Evolutionary conservation across 345 rosid genomes (phyloP), one percentile per base, ranked within the genome.

Genomic region (Populus ilicifolia): DNA sequence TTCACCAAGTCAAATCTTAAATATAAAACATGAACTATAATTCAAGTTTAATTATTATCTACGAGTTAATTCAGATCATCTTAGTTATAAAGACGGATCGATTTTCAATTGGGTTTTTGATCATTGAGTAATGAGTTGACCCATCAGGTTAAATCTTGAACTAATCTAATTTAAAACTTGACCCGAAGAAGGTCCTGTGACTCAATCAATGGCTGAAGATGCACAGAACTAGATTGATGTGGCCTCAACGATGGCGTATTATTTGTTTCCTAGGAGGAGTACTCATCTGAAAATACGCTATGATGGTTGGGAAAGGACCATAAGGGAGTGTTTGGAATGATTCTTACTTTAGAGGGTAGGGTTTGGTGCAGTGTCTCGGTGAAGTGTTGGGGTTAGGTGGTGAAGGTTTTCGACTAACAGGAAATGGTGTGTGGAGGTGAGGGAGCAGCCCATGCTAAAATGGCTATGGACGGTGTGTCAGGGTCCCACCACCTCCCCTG

Each of bases 191-290:
- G 29, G 29, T 27, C 29, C 29, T 27, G 29, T 27, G 29, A 27
- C 29, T 27, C 29, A 27, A 27, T 27, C 29, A 27, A 27, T 27
- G 29, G 29, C 29, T 27, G 29, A 27, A 27, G 29, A 27, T 27
- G 29, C 29, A 27, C 29, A 1, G 29, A 30, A 18, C 11, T 29
- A 16, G 74, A 30, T 6, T 2, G 65, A 72, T 63, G 68, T 56
- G 39, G 4, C 5, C 7, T 16, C 4, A 16, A 30, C 4, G 67
- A 25, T 6, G 33, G 65, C 70, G 72, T 30, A 52, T 63, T 41
- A 84, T 79, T 76, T 84, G 90, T 82, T 87, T 85, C 94, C 84
- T 85, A 80, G 86, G 87, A 88, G 81, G 84, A 81, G 67, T 74
- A 73, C 84, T 84, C 73, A 82, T 84, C 77, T 70, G 78, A 50